Evolutionary conservation across 2,329 filamentous ascomycete species (phyloP).

Genomic region (Pseudohalonectria lignicola): DNA sequence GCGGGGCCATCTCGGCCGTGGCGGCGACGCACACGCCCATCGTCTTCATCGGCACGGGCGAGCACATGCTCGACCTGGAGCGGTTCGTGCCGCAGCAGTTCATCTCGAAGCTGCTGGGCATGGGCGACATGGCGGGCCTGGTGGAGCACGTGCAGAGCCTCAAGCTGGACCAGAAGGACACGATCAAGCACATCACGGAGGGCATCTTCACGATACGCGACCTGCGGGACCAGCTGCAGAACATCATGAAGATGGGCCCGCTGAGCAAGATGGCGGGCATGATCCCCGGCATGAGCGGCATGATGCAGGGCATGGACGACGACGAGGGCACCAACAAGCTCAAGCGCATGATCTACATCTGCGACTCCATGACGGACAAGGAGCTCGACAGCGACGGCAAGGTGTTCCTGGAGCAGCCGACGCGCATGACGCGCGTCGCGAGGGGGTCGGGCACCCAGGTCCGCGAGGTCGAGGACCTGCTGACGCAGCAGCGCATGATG

Average conservation of each 20-base stretch:
- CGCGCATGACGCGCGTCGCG: conserved; percentile 84
- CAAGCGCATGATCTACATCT: conserved; percentile 98
- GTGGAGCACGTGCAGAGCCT: conserved; percentile 95
- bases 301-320: conserved; percentile 95
- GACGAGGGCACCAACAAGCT: conserved; percentile 90
- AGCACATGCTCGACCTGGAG: conserved; percentile 93
- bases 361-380: conserved; percentile 94
- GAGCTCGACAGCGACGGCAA: conserved; percentile 95
- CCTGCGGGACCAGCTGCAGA: conserved; percentile 85
- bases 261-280: conserved; percentile 96
- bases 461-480: conserved; percentile 83
- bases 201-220: conserved; percentile 94
- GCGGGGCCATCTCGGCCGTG: conserved; percentile 94
- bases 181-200: conserved; percentile 96
- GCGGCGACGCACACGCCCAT: conserved; percentile 95
- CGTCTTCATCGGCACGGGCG: conserved; percentile 94
- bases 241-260: conserved; percentile 99
- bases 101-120: conserved; percentile 84
- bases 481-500: conserved; percentile 99
- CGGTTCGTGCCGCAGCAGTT: conserved; percentile 88
- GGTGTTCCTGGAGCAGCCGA: conserved; percentile 84
- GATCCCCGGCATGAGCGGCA: conserved; percentile 88
- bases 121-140: conserved; percentile 92
- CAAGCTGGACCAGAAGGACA: conserved; percentile 95
- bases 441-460: conserved; percentile 85